A percentile compares a stretch with the other conserved stretches of the same genome.
phyloP scores from a whole-genome alignment of 495 filamentous ascomycete species.

The Parmelia sp. region DNA sequence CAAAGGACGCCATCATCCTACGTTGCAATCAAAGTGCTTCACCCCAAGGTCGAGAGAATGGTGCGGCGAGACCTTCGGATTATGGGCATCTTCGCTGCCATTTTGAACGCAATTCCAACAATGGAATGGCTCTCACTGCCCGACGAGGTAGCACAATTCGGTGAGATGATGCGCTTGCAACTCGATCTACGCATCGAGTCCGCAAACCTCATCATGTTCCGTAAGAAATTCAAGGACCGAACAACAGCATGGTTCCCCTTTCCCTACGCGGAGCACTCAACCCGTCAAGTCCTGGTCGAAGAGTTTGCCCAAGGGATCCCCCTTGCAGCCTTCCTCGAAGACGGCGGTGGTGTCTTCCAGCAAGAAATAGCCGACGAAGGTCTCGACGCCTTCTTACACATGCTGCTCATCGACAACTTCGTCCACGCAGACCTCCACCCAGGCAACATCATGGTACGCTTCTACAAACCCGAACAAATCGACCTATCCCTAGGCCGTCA shows the following conservation, averaged over 20 bases:
- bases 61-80: slow-evolving; percentile 87
- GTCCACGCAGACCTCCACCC: slow-evolving; percentile 98
- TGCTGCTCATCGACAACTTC: slow-evolving; percentile 97
- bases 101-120: slow-evolving; percentile 83
- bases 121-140: slow-evolving; percentile 97
- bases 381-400: slow-evolving; percentile 93
- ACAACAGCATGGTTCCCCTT: slow-evolving; percentile 95
- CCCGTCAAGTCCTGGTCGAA: slow-evolving; percentile 86
- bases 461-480: slow-evolving; percentile 77
- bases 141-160: slow-evolving; percentile 89
- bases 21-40: slow-evolving; percentile 94
- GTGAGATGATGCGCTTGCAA: slow-evolving; percentile 97
- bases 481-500: slow-evolving; percentile 50
- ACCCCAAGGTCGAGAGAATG: slow-evolving; percentile 82
- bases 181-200: slow-evolving; percentile 93
- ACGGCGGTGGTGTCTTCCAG: slow-evolving; percentile 88
- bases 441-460: slow-evolving; percentile 99
- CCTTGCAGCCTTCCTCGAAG: slow-evolving; percentile 77
- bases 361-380: slow-evolving; percentile 93
- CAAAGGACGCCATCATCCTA: slow-evolving; percentile 83
- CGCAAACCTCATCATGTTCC: slow-evolving; percentile 81
- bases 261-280: slow-evolving; percentile 85
- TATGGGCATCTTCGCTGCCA: slow-evolving; percentile 84
- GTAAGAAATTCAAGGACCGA: slow-evolving; percentile 81
- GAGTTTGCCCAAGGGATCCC: slow-evolving; percentile 95